A percentile compares a stretch with the other conserved stretches of the same genome.
Evolutionary conservation across 768 basidiomycete genomes (phyloP).

Genomic region (button mushroom (Agaricus bisporus)): DNA sequence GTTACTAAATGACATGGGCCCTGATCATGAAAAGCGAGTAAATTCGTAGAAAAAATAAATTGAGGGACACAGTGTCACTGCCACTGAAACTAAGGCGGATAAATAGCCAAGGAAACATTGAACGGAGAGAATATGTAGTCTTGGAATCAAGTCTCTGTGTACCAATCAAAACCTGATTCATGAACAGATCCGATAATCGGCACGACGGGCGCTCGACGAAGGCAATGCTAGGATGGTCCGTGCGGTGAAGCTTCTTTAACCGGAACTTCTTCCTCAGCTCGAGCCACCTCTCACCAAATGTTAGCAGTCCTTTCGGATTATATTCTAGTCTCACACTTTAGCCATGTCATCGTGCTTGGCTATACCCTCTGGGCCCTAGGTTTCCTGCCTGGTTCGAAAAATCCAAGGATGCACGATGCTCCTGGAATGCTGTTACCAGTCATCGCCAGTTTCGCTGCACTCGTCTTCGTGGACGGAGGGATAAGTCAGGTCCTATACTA

Average conservation of each 20-base stretch:
- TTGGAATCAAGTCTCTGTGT: too few relatives aligned
- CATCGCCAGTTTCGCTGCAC: not conserved
- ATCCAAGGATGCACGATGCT: not conserved
- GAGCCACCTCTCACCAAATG: not conserved
- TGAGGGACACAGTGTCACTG: too few relatives aligned
- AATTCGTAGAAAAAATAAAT: too few relatives aligned
- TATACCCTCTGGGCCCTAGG: not conserved
- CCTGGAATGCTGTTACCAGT: not conserved
- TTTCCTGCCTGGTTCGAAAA: not conserved
- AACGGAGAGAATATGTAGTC: too few relatives aligned
- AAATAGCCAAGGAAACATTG: too few relatives aligned
- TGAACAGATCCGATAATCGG: too few relatives aligned
- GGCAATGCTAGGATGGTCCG: not conserved
- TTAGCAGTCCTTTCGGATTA: not conserved
- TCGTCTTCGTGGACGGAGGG: not conserved
- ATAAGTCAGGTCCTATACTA: not conserved
- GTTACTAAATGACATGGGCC: too few relatives aligned
- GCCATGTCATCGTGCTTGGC: not conserved
- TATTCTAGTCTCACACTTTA: not conserved
- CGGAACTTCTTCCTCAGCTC: not conserved
- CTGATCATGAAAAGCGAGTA: too few relatives aligned
- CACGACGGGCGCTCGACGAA: too few relatives aligned
- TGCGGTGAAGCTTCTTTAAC: not conserved
- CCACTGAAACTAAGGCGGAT: too few relatives aligned
- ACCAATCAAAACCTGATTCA: too few relatives aligned